Evolutionary conservation across 352 stramenopile species (phyloP), one percentile per base, ranked within the genome.

Genomic region (Paralagenidium karlingii): DNA sequence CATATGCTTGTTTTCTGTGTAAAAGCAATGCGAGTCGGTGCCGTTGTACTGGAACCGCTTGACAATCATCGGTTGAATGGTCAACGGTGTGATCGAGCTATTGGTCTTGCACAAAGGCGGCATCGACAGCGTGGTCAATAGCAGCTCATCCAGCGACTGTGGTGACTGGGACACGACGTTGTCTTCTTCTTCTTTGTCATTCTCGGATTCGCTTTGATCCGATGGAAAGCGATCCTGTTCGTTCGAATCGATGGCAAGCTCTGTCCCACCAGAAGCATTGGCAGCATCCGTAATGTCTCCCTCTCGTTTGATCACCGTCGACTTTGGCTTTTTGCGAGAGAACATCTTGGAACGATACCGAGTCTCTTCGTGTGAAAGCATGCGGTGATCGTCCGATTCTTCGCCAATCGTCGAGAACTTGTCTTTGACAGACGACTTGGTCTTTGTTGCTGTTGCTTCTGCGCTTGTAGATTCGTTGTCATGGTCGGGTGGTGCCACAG

Each of bases 101-200:
- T 10, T 47, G 6, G 28, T 46, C 26, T 62, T 74, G 8, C 53
- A 49, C 5, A 82, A 36, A 13, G 68, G 68, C 0, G 71, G 71
- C 63, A 85, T 69, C 5, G 70, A 82, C 21, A 88, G 37, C 5
- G 70, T 88, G n/a, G 68, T 83, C 1, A 88, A 38, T 21, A 88
- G 45, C 20, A 85, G 31, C 40, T 88, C 74, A 12, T 88, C 74
- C 0, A 88, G 57, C 5, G 80, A 34, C 27, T 85, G 68, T 8
- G 68, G 57, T 0, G 74, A 88, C 37, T 84, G 42, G 21, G 6
- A 67, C 0, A 57, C 58, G 2, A 84, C 63, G 6, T 70, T 63
- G 2, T 47, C 36, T 11, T 65, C 41, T n/a, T 87, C 70, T 12
- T 78, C 67, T 19, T 82, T 69, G 12, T 79, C 59, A 30, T 65